These are phyloP conservation scores for Cyclocybe aegerita DNA, from an alignment of 768 basidiomycete species.

Conservation along the genomic window DNA sequence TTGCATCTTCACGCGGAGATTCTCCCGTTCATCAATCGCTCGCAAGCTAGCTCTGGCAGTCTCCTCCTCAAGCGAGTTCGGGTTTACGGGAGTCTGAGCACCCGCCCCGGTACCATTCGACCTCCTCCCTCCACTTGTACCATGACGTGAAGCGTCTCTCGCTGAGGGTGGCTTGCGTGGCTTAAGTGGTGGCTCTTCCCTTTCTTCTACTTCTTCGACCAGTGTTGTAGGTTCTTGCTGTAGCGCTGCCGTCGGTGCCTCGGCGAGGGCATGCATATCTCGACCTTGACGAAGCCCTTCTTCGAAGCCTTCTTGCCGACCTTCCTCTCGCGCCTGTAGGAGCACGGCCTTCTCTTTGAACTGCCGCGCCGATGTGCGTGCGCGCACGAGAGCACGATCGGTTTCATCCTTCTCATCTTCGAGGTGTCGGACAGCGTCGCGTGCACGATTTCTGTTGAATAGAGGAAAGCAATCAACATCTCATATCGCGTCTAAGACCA, in stretches of 20 bases:
- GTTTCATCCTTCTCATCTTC: constrained; percentile 32
- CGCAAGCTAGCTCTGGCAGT: constrained; percentile 13
- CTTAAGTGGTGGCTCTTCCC: neutral
- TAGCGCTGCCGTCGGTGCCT: constrained; percentile 7
- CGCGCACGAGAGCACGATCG: constrained; percentile 31
- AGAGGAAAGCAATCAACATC: neutral
- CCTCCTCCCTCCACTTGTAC: neutral
- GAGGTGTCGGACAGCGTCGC: constrained; percentile 21
- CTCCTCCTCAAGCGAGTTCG: constrained; percentile 15
- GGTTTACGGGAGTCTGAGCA: neutral
- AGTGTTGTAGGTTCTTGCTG: neutral
- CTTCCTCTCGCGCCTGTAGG: constrained; percentile 54
- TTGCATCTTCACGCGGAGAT: constrained; percentile 16
- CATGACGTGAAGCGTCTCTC: neutral
- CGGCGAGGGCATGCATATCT: constrained; percentile 13
- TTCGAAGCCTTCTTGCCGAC: constrained; percentile 41
- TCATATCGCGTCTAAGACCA: neutral
- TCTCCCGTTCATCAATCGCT: constrained; percentile 18
- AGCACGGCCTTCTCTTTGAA: constrained; percentile 53
- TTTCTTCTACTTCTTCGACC: neutral
- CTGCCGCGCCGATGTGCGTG: constrained; percentile 53
- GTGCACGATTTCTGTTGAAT: constrained; percentile 20
- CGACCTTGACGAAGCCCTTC: constrained; percentile 54
- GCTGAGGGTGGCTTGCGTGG: neutral
- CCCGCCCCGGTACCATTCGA: neutral